Evolutionary conservation across 176 grass and related monocot species (phyloP), one percentile per base, ranked within the genome.

Genomic region (Oryza longistaminata): DNA sequence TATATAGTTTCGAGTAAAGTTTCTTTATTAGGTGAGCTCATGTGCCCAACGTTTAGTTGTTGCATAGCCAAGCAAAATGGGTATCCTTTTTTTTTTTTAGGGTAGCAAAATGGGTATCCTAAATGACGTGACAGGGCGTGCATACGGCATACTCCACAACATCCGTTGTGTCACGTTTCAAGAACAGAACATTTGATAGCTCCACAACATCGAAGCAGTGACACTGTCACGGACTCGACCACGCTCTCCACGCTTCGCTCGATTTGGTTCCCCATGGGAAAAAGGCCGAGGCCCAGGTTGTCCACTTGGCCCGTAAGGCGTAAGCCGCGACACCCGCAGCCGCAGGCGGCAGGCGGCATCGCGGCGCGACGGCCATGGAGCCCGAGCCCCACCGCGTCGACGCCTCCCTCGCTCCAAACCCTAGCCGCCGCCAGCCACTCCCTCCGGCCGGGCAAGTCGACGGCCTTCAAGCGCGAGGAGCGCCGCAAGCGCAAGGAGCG

Each of bases 401-500:
- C 73, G 50, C 16, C 62, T 43, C 49, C 60, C 33, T 34, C 40
- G 26, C 49, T 65, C 66, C 86, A 66, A 86, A 67, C 70, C 89
- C 83, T 67, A 88, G 73, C 81, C 64, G 67, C 73, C 77, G 15
- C 78, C 42, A 74, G 31, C 27, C 73, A 61, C 50, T 84, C 75
- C 75, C 81, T 90, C 75, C 81, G 87, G 21, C 34, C 88, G 55
- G 80, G 68, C 70, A 95, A 88, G 75, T 92, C 93, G 24, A 86
- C 68, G 46, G 93, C 87, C 27, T 95, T 95, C 93, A 95, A 92
- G 88, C 84, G 93, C 16, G 93, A 94, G 64, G 93, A 94, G 81
- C 88, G 93, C 78, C 90, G 90, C 68, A 90, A 70, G 85, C 93
- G 85, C 83, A 92, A 90, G 82, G 87, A 90, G 44, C 85, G 90